Conservation (phyloP, 805 yeast species). For the Komagataella phaffii region DNA sequence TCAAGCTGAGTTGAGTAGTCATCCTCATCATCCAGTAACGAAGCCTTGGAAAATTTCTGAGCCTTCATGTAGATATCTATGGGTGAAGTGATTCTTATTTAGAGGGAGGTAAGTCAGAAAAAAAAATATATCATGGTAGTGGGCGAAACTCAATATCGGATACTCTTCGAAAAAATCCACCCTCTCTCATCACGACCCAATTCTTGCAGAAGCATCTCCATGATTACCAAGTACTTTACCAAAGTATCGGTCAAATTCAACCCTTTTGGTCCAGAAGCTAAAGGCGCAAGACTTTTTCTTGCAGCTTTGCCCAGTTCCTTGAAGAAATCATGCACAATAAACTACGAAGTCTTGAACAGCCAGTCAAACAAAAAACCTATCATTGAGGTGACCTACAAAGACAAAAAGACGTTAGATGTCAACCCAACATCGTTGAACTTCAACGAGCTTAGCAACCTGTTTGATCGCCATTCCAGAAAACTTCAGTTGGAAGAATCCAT, state of each 20-base stretch:
- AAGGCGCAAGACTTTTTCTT: conserved; percentile 67
- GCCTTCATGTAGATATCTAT: background rate
- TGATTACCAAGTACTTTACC: conserved; percentile 88
- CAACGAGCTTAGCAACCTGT: conserved; percentile 47
- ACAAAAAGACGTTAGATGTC: conserved; percentile 53
- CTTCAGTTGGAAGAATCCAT: conserved; percentile 49
- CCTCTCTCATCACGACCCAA: background rate
- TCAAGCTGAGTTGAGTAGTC: conserved; percentile 2
- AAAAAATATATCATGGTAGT: background rate
- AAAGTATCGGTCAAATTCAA: conserved; percentile 66
- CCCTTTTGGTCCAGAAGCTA: conserved; percentile 58
- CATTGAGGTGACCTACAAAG: conserved; percentile 71
- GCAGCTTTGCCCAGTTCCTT: conserved; percentile 69
- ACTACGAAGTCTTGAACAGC: conserved; percentile 44
- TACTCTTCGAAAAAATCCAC: background rate
- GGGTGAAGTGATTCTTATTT: background rate
- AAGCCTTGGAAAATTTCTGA: background rate
- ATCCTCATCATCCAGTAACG: conserved; percentile 1
- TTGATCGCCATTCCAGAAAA: conserved; percentile 76
- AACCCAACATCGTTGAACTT: conserved; percentile 49
- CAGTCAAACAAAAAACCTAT: conserved; percentile 36
- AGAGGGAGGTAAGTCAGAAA: background rate
- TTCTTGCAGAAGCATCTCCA: conserved; percentile 12
- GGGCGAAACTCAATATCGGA: background rate
- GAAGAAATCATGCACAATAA: conserved; percentile 47